These are phyloP conservation scores for Alternaria ethzedia DNA, from an alignment of 2,329 filamentous ascomycete genomes.

Conservation along the genomic window DNA sequence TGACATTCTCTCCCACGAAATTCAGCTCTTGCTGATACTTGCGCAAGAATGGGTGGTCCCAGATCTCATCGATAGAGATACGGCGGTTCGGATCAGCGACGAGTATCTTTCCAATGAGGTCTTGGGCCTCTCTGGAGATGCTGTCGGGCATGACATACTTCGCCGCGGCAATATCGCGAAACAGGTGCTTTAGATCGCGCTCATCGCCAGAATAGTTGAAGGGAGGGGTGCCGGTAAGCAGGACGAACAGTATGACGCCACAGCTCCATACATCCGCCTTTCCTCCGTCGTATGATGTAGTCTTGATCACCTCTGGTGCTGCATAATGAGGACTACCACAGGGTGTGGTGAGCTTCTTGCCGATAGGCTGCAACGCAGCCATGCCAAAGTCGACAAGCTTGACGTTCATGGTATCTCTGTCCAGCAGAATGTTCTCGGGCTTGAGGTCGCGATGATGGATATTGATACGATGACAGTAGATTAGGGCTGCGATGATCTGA, in stretches of 20 bases:
- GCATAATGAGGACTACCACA: slow-evolving; percentile 98
- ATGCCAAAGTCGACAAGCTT: slow-evolving; percentile 99
- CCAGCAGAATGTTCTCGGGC: slow-evolving; percentile 93
- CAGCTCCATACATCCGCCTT: slow-evolving; percentile 93
- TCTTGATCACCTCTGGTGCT: slow-evolving; percentile 86
- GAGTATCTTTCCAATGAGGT: slow-evolving; percentile 81
- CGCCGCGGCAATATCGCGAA: slow-evolving; percentile 63
- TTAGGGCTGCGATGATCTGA: slow-evolving; percentile 89
- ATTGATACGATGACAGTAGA: slow-evolving; percentile 92
- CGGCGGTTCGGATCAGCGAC: slow-evolving; percentile 78
- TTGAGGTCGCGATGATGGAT: slow-evolving; percentile 97
- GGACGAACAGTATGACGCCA: slow-evolving; percentile 78
- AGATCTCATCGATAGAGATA: slow-evolving; percentile 81
- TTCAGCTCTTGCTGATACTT: slow-evolving; percentile 79
- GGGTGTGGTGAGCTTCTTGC: slow-evolving; percentile 81
- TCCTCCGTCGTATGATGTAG: slow-evolving; percentile 79
- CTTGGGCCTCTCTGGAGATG: slow-evolving; percentile 71
- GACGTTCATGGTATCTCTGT: slow-evolving; percentile 71
- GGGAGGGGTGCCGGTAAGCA: slow-evolving; percentile 82
- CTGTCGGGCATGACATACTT: slow-evolving; percentile 55
- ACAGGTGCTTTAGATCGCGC: slow-evolving; percentile 66
- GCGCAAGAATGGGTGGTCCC: slow-evolving; percentile 83
- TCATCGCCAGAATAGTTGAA: slow-evolving; percentile 64
- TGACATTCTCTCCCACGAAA: slow-evolving; percentile 64
- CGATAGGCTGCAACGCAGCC: slow-evolving; percentile 86